Evolutionary conservation across 352 stramenopile genomes (phyloP), one percentile per base, ranked within the genome.

Genomic region (Phytophthora megakarya): DNA sequence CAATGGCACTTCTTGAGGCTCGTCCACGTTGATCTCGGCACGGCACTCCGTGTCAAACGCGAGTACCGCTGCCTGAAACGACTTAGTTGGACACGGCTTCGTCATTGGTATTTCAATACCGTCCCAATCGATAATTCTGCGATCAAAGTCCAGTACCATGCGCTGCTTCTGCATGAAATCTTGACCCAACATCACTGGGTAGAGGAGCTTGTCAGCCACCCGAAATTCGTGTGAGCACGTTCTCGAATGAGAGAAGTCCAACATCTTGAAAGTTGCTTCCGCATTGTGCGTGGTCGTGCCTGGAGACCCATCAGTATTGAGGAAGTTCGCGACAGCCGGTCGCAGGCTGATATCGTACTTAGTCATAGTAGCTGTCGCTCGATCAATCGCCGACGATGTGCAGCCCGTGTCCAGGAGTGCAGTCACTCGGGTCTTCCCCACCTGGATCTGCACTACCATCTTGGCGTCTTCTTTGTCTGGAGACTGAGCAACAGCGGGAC

Each of bases 121-220:
- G 30, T 55, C 32, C 47, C 30, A 45, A 13, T 33, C 32, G 3
- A 55, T n/a, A 4, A 10, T 28, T 30, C 47, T 16, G 16, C 5
- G 10, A 19, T 55, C 47, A 22, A 55, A 55, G 18, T 55, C 15
- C 9, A 55, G 19, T 3, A 44, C 15, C 19, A 44, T 45, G 11
- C 13, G 25, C 32, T 55, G 47, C 11, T 43, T 19, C 19, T 18
- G 19, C 3, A 55, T 8, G 47, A 55, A 55, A 19, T 55, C 47
- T 9, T 21, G 30, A 1, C 32, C 30, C 1, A 55, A 18, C 30
- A 55, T 44, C n/a, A n/a, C n/a, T n/a, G n/a, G n/a, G n/a, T n/a
- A n/a, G n/a, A 35, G 30, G 2, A 35, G 30, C 30, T 30, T 55
- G 22, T 55, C 32, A 12, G 19, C 47, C 21, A 44, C 10, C 6